Base-by-base conservation (phyloP, 2,329 filamentous ascomycete species). In the Sclerotiophoma versabilis region DNA sequence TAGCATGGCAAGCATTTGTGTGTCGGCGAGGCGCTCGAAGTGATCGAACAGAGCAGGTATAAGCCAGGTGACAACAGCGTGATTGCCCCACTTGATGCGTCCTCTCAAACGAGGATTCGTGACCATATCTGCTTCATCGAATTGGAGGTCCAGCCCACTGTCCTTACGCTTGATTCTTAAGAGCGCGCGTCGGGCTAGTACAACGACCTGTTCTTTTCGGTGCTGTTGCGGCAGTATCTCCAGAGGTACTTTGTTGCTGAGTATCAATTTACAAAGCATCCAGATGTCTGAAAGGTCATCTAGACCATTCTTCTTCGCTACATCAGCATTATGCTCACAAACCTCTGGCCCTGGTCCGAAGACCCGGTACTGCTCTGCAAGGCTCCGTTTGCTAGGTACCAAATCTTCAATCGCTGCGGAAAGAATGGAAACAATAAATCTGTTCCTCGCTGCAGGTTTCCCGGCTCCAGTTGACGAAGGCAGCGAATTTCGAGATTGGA, bases 261-360 rank as follows among this genome's bases (percentile, higher is more conserved):
- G 78, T 5, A 98, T 80, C 53, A 97, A 79, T 15, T 86, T 88
- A 49, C 92, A 81, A 60, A 97, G 88, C 42, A 84, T 85, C 95
- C 95, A 99, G 6, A 96, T 84, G 63, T 92, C 86, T 22, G 89
- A 88, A 25, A 96, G 76, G 59, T 96, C 91, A 12, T 80, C 73
- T 59, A 86, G 84, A 4, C 88, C 90, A 62, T 89, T 83, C 58
- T 85, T 87, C 62, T 86, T 82, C 8, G 93, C 93, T 38, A 96
- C 86, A 1, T 78, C 77, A 8, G 92, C 91, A 72, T 99, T 99
- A 66, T 96, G 89, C 37, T 84, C 81, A 74, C 93, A 98, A 3
- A 96, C 86, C 30, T 89, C 84, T n/a, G 87, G 84, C 0, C 90
- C 89, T 57, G 92, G 87, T 3, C 92, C 92, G 71, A 95, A 93